Base-by-base conservation (phyloP, 2,329 filamentous ascomycete genomes). In the Calycina herbarum region DNA sequence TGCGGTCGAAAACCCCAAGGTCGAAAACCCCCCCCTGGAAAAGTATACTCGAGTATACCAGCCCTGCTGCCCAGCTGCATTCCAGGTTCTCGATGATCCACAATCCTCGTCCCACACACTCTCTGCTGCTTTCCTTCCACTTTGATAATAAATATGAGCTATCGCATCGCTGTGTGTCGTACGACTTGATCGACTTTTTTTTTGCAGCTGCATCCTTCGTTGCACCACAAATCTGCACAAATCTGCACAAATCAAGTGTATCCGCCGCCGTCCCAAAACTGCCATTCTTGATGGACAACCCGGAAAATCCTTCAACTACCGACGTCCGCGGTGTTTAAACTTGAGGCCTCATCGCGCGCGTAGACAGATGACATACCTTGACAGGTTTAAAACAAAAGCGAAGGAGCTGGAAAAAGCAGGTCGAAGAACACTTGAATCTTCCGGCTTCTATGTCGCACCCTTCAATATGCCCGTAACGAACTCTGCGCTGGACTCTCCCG, bases 401-500 rank as follows among this genome's bases (percentile, higher is more conserved):
- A 51, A 51, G 45, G 45, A 51, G 45, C n/a, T 51, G n/a, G 38
- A 51, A 33, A 42, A 24, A 17, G n/a, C 59, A 31, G 38, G 38
- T 10, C 59, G 38, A 51, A n/a, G 29, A 17, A 31, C 38, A n/a
- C 40, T 42, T 4, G 45, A 20, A 42, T 42, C 59, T 7, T 27
- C 45, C 42, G 59, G 45, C 15, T 61, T 45, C 45, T 10, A 27
- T 51, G 45, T 38, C 13, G 35, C 45, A 20, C 20, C 45, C 45
- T 51, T 24, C 45, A 51, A 51, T 42, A 57, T 35, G 45, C 20
- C 45, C n/a, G 1, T 24, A 45, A n/a, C 42, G 20, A 24, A 20
- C 48, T 64, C 62, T 40, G 54, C 29, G 13, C 57, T 64, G 17
- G 65, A 56, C 48, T 68, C 68, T 5, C 62, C 66, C 29, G 40